These are phyloP conservation scores for Rauvolfia tetraphylla DNA, from an alignment of 257 asterid species.

Conservation along the genomic window DNA sequence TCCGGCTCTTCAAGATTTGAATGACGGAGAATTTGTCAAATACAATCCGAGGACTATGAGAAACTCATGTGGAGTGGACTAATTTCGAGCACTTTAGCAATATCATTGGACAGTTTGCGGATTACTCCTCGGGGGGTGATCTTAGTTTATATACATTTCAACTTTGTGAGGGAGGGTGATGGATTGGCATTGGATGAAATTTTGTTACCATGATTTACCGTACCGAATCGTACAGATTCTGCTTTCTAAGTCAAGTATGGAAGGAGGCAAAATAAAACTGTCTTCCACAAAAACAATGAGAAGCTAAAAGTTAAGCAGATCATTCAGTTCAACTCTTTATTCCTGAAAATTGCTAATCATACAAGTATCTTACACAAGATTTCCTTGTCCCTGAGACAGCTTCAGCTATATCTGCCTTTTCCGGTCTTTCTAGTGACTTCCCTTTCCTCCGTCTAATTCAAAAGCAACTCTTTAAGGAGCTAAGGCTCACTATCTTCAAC, in stretches of 20 bases:
- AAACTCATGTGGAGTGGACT: too few relatives aligned
- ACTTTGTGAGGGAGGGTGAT: too few relatives aligned
- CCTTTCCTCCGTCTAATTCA: neutral
- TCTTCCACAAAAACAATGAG: neutral
- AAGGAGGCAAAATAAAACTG: too few relatives aligned
- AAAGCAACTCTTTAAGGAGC: neutral
- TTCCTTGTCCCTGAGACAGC: neutral
- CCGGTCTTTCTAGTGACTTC: neutral
- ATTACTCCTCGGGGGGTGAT: too few relatives aligned
- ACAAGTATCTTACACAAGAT: neutral
- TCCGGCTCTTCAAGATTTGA: too few relatives aligned
- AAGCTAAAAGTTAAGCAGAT: neutral
- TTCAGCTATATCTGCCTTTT: neutral
- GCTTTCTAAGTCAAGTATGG: conserved; percentile 4
- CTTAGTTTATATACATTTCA: neutral
- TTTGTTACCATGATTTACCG: neutral
- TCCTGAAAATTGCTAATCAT: neutral
- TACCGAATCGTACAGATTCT: neutral
- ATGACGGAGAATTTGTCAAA: too few relatives aligned
- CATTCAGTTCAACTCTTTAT: neutral
- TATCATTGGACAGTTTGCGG: too few relatives aligned
- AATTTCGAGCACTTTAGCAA: too few relatives aligned
- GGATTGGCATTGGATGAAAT: neutral
- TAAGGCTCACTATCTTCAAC: neutral
- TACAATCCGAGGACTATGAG: too few relatives aligned